Base-by-base conservation (phyloP, 2,329 filamentous ascomycete species). In the Ceratocystis ficicola region DNA sequence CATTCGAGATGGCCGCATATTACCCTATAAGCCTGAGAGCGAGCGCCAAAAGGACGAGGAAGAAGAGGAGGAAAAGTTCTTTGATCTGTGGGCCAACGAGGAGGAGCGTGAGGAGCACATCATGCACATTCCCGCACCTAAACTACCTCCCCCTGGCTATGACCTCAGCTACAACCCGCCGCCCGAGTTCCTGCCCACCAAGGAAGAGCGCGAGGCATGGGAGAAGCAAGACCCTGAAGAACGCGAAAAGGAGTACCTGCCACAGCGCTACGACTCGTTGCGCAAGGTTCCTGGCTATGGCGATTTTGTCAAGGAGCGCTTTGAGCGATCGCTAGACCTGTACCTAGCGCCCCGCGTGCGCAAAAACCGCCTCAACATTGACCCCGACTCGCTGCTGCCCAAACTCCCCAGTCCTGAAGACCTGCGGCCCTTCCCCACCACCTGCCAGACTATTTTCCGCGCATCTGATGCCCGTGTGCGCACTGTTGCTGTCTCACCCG, bases 151-250 rank as follows among this genome's bases (percentile, higher is more conserved):
- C 46, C 94, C 94, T 32, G 91, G 91, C 64, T 96, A 96, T 74
- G 92, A 96, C 72, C 85, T 96, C 74, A 96, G 90, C 73, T 97
- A 99, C 75, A 96, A 97, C 75, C 94, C 94, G 28, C 94, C 95
- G 62, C 84, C 88, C 3, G 94, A 99, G 77, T 99, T 97, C 74
- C 79, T 99, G 1, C 95, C 93, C 1, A 88, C 89, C 65, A 84
- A 87, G 72, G 86, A 89, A 48, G 94, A 99, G 77, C 89, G 82
- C 74, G 85, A 89, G 70, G 82, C 83, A 15, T 99, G 94, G 94
- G 86, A 95, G 72, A 83, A 88, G 64, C 80, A 84, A 30, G 93
- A 97, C 69, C 88, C 90, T 1, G 94, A 97, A 74, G 94, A 99
- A 69, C 82, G 92, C 66, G 90, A 95, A 71, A 91, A 87, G 73